These are phyloP conservation scores for Daldinia sp. DNA, from an alignment of 2,329 filamentous ascomycete species.

Conservation along the genomic window DNA sequence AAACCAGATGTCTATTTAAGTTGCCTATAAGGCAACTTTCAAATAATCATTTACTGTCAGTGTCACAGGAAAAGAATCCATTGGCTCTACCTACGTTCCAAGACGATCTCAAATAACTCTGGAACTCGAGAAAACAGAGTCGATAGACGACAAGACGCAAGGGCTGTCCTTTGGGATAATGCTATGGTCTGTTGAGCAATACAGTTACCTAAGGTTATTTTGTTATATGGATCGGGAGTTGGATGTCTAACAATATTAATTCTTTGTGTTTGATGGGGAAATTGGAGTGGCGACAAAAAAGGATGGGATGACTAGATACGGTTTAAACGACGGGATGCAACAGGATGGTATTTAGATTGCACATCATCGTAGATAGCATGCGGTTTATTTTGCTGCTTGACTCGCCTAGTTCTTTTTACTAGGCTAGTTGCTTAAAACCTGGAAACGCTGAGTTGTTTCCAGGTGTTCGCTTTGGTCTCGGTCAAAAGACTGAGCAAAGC, in stretches of 20 bases:
- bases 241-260: constrained; percentile 9
- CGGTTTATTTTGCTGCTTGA: constrained; percentile 36
- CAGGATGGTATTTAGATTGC: constrained; percentile 29
- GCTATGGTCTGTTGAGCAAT: constrained; percentile 3
- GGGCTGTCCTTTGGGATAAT: not conserved
- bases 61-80: constrained; percentile 8
- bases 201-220: not conserved
- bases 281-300: constrained; percentile 17
- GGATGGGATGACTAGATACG: constrained; percentile 5
- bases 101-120: constrained; percentile 12
- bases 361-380: constrained; percentile 43
- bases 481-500: constrained; percentile 24
- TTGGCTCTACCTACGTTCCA: not conserved
- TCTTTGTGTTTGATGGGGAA: constrained; percentile 7
- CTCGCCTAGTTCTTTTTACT: constrained; percentile 31
- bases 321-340: constrained; percentile 8
- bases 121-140: constrained; percentile 4
- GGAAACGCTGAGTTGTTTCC: constrained; percentile 31
- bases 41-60: constrained; percentile 16
- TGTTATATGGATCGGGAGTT: constrained; percentile 9
- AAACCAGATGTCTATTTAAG: not conserved
- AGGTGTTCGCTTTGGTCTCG: constrained; percentile 32
- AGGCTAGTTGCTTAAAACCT: constrained; percentile 34
- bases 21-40: not conserved
- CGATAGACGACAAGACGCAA: constrained; percentile 7